Percentiles rank a stretch among this genome's conserved stretches.
These are phyloP conservation scores for Cystobasidiaceae sp. DNA, from an alignment of 1,284 basidiomycete genomes.

Conservation along the genomic window DNA sequence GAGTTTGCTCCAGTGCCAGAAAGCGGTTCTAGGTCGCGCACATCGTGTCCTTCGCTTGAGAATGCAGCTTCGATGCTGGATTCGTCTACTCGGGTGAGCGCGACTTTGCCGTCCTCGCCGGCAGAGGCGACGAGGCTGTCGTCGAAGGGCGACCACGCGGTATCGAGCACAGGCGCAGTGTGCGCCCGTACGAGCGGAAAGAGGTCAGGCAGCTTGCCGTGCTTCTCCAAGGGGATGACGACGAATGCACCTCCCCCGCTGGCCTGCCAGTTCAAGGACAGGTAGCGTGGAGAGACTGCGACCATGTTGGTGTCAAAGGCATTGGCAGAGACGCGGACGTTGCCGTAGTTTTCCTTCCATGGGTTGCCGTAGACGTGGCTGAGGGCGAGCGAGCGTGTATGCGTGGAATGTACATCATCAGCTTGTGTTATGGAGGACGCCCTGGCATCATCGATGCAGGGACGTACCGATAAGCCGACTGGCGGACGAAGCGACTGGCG, in stretches of 20 bases:
- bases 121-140: conserved; percentile 83
- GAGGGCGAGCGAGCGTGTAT: neutral
- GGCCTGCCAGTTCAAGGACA: conserved; percentile 85
- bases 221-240: conserved; percentile 64
- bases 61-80: conserved; percentile 69
- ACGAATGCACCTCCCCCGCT: conserved; percentile 88
- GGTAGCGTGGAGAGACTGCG: conserved; percentile 68
- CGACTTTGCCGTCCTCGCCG: conserved; percentile 87
- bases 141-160: conserved; percentile 92
- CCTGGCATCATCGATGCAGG: neutral
- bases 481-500: conserved; percentile 17
- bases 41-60: conserved; percentile 73
- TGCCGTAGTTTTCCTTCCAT: conserved; percentile 24
- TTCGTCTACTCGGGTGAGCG: conserved; percentile 79
- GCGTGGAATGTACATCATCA: neutral
- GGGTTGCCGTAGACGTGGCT: conserved; percentile 15
- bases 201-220: conserved; percentile 43
- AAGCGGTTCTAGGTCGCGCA: conserved; percentile 74
- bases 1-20: conserved; percentile 53
- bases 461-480: conserved; percentile 14
- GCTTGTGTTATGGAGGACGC: too few species aligned
- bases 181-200: conserved; percentile 83
- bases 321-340: conserved; percentile 47
- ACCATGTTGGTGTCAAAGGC: conserved; percentile 97
- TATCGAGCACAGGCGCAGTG: conserved; percentile 65